Evolutionary conservation across 345 rosid species (phyloP), one percentile per base, ranked within the genome.

Genomic region (Syzygium aromaticum): DNA sequence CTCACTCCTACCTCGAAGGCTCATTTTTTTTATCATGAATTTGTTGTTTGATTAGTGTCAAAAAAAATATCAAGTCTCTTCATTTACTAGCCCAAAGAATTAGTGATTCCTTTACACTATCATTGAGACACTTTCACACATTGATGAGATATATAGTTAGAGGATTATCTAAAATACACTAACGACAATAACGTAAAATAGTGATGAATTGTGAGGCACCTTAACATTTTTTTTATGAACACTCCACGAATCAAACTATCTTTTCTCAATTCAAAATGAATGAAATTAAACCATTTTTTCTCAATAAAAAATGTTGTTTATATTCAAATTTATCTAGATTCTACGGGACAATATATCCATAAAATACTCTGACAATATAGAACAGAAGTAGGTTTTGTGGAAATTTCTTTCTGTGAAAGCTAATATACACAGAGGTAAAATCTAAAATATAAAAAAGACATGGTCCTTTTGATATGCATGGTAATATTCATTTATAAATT

Each of bases 381-480:
- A 57, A 57, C 25, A 25, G 13, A 57, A 25, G 11, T 57, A 25
- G 12, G 14, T 57, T 2, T 11, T 25, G 28, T 25, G 22, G 27
- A 25, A 57, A 25, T 57, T 57, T 57, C 3, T 57, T n/a, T 25
- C 14, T 10, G 64, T 57, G 64, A 57, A 59, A 27, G 64, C 16
- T 59, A 59, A 59, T 59, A 13, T 27, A 0, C 27, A 0, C 27
- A n/a, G 38, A n/a, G 73, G 73, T 61, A 27, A 61, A n/a, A 61
- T 61, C 19, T 14, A 61, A n/a, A n/a, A 13, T 27, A n/a, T 25
- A 59, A 59, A 57, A 59, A 59, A 59, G 30, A 27, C 27, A 61
- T 61, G n/a, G 19, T n/a, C 0, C 0, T 6, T 61, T 13, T 61
- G 73, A 61, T n/a, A n/a, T 61, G 73, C 38, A 0, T n/a, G 73